Evolutionary conservation across 2,329 filamentous ascomycete genomes (phyloP).

Genomic region (Stemphylium vesicarium): DNA sequence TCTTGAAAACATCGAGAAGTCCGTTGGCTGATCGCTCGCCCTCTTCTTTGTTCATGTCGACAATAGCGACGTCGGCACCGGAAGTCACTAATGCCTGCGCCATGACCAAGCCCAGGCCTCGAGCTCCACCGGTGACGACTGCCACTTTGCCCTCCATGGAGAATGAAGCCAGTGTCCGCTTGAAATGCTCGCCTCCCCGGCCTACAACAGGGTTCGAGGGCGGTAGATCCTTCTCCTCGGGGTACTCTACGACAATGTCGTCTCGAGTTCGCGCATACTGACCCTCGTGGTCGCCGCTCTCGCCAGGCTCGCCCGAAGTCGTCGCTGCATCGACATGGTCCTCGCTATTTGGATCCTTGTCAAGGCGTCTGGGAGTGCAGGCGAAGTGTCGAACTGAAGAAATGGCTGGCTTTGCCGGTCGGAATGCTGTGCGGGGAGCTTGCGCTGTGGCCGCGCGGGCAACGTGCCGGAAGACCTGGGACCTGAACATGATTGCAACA

Average conservation of each 20-base stretch:
- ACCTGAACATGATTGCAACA: conserved; percentile 41
- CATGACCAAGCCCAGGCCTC: conserved; percentile 91
- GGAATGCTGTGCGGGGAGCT: conserved; percentile 35
- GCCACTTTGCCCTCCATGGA: conserved; percentile 84
- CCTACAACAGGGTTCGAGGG: conserved; percentile 73
- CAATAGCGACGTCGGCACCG: conserved; percentile 87
- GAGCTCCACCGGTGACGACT: conserved; percentile 87
- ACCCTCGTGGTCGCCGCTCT: conserved; percentile 63
- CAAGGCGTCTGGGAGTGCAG: conserved; percentile 33
- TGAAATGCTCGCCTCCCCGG: conserved; percentile 79
- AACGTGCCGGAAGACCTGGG: conserved; percentile 40
- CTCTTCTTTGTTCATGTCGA: conserved; percentile 92
- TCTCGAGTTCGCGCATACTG: conserved; percentile 81
- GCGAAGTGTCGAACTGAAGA: conserved; percentile 37
- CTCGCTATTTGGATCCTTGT: conserved; percentile 28
- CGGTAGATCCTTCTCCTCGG: conserved; percentile 75
- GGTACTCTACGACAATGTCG: conserved; percentile 78
- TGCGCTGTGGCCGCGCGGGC: conserved; percentile 35
- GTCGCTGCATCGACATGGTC: conserved; percentile 44
- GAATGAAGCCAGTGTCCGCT: conserved; percentile 84
- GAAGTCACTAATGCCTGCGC: conserved; percentile 88
- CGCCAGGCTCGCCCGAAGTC: conserved; percentile 47
- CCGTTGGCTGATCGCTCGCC: conserved; percentile 76
- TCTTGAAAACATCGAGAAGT: conserved; percentile 76
- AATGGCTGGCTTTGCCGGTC: conserved; percentile 24